Conservation (phyloP, 176 grass and related monocot genomes). For the Carex scoparia region DNA sequence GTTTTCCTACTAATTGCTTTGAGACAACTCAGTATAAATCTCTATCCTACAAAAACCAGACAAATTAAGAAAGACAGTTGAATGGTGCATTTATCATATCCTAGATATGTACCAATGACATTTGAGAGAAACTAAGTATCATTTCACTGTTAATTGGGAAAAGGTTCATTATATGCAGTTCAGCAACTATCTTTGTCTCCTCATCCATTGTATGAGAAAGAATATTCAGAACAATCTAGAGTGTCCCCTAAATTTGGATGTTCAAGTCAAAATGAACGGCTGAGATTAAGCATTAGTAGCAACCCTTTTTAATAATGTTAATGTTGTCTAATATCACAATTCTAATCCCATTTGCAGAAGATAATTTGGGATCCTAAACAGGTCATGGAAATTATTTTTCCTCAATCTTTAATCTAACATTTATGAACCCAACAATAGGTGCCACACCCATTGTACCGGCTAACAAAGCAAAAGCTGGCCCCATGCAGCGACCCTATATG, state of each 20-base stretch:
- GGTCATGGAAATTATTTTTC: not conserved
- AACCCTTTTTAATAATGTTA: not conserved
- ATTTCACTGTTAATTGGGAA: slow-evolving; percentile 1
- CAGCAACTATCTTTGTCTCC: not conserved
- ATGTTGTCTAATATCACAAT: not conserved
- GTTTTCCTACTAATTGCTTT: too few species aligned
- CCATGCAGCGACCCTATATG: slow-evolving; percentile 61
- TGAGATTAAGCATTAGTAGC: not conserved
- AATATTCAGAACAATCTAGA: not conserved
- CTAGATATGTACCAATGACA: not conserved
- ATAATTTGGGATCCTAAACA: not conserved
- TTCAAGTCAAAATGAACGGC: not conserved
- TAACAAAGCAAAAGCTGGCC: slow-evolving; percentile 42
- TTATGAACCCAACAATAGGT: slow-evolving; percentile 31
- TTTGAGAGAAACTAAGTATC: not conserved
- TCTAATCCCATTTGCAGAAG: not conserved
- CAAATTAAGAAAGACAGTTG: too few species aligned
- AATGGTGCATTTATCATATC: not conserved
- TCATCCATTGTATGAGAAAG: not conserved
- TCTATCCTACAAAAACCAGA: too few species aligned
- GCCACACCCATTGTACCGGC: slow-evolving; percentile 57
- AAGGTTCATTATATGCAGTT: too few species aligned
- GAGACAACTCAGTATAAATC: too few species aligned
- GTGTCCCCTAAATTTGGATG: not conserved
- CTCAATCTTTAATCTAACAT: not conserved